phyloP scores from a whole-genome alignment of 78 protist genomes.

The Dictyostelium discoideum region DNA sequence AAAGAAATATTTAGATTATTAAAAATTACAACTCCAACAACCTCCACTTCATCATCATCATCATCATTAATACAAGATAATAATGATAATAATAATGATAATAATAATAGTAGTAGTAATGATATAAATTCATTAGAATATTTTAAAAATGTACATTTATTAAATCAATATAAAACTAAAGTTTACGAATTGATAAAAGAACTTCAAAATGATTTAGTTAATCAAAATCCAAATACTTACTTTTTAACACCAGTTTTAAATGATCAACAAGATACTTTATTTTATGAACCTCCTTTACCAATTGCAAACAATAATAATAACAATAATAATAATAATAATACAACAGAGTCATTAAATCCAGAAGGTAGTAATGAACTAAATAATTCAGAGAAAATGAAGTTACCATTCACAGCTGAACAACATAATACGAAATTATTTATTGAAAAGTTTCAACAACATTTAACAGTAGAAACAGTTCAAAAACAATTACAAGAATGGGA shows the following conservation, averaged over 20 bases:
- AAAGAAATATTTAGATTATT: not conserved
- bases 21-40: not conserved
- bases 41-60: not conserved
- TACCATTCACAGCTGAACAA: constrained; percentile 3
- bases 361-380: not conserved
- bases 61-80: not conserved
- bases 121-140: not conserved
- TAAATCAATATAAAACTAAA: not conserved
- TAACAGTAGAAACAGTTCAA: constrained; percentile 19
- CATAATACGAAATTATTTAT: not conserved
- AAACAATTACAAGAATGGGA: constrained; percentile 43
- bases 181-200: not conserved
- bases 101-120: not conserved
- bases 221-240: not conserved
- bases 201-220: not conserved
- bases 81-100: not conserved
- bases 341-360: not conserved
- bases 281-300: not conserved
- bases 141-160: not conserved
- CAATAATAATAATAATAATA: too few species aligned
- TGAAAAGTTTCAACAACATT: constrained; percentile 14
- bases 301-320: not conserved
- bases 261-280: constrained; percentile 3
- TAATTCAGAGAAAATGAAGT: not conserved
- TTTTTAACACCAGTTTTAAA: constrained; percentile 4